Base-by-base conservation (phyloP, 163 green algal genomes). In the Chloromonas sp. region DNA sequence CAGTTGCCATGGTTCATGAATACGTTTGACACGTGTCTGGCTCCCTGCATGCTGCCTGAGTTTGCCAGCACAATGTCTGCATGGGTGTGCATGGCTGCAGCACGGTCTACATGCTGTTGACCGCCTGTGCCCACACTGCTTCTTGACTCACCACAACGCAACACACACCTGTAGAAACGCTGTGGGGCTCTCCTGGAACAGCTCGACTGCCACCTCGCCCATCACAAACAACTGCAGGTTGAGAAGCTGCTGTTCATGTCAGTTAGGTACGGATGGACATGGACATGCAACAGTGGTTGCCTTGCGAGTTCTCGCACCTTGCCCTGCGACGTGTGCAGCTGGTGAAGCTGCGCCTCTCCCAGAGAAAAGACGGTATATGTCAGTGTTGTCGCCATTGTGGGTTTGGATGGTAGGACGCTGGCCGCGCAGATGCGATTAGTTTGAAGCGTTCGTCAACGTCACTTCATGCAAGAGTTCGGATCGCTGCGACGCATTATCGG, bases 181-280 rank as follows among this genome's bases (percentile, higher is more conserved):
- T 70, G 88, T 93, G 1, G 94, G 94, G 60, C 87, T 94, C 76
- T 96, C 91, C 79, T 93, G 87, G 81, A 96, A 96, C 3, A 97
- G 87, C 87, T 96, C 88, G 71, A 89, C 86, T 2, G 94, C 93
- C 60, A 97, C 89, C 84, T 97, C 93, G 3, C 88, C 90, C 89
- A 95, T 92, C 13, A 95, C 86, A 82, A 97, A 97, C 14, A 95
- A 83, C 94, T 96, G 88, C 59, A 60, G 57, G 83, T 0, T n/a
- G 13, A 57, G 70, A 57, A 70, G 58, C 59, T 14, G 61, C 71
- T 60, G 57, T 2, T 71, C 8, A 79, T 0, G 70, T 36, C 36
- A 36, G 36, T 36, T 36, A 36, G 36, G 36, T 36, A 36, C 36
- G 36, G 36, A 36, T 36, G 36, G 36, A 36, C 36, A 36, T 14